Base-by-base conservation (phyloP, 2,329 filamentous ascomycete species). In the Diaporthe helianthi region DNA sequence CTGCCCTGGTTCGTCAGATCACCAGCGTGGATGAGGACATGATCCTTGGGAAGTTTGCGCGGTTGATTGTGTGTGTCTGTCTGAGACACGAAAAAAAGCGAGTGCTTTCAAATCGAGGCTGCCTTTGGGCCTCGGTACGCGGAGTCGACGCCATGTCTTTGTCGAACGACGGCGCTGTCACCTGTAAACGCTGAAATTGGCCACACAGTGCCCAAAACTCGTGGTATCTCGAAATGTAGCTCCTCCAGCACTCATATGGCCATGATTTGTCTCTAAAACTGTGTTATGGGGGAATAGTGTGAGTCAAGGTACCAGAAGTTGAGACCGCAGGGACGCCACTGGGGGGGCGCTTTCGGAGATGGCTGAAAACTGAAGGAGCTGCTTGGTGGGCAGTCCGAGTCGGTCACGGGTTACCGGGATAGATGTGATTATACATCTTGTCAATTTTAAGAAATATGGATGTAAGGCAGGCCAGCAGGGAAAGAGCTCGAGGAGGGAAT, bases 21-120 rank as follows among this genome's bases (percentile, higher is more conserved):
- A 8, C 92, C 92, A 1, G 92, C 91, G 76, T 93, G 91, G 61
- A 94, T 89, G 41, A 94, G 83, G 10, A 94, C 87, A 76, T 94
- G 91, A 49, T 92, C 92, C 26, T 84, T 84, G 0, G 92, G 92
- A 1, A 93, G 83, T 74, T 87, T 90, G 73, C 87, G 83, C 2
- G 84, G 83, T 73, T 82, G 84, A 76, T 92, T 92, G 79, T 94
- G 91, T 2, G 91, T 94, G 79, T 94, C 92, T 4, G 36, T n/a
- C n/a, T n/a, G 92, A 92, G 68, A 94, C 85, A 79, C 91, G n/a
- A 93, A 65, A 94, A 90, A 69, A 94, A 85, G 71, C 91, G 86
- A 7, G 90, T 89, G 72, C 85, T 81, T 65, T 83, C 79, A 12
- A 78, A 78, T 8, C 69, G 72, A 47, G 44, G 71, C 17, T 29